A percentile compares a stretch with the other conserved stretches of the same genome.
Evolutionary conservation across 2,329 filamentous ascomycete species (phyloP).

Genomic region (Penicillium brasilianum): DNA sequence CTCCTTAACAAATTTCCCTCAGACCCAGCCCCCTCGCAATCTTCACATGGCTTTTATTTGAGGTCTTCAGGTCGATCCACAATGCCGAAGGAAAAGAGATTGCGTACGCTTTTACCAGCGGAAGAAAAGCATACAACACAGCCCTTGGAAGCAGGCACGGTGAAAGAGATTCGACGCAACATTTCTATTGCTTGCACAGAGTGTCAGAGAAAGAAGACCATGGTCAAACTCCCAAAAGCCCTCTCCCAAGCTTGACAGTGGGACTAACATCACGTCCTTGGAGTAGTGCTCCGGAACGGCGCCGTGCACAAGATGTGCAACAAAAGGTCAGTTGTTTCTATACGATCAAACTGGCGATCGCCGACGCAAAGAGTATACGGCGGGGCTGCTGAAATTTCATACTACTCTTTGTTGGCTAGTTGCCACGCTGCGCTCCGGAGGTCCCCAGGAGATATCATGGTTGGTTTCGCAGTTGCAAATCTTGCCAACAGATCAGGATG

Average conservation of each 20-base stretch:
- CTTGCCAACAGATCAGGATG: slow-evolving; percentile 13
- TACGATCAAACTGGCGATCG: neutral
- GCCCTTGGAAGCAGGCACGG: neutral
- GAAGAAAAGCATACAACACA: neutral
- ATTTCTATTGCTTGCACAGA: slow-evolving; percentile 2
- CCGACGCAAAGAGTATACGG: neutral
- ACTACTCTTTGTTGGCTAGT: slow-evolving; percentile 7
- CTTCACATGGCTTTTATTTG: neutral
- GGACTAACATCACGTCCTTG: neutral
- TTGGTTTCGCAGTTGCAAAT: slow-evolving; percentile 9
- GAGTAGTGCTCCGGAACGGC: neutral
- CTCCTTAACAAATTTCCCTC: neutral
- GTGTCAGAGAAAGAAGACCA: slow-evolving; percentile 6
- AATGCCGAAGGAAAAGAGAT: slow-evolving; percentile 1
- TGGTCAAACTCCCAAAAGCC: neutral
- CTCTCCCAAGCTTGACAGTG: neutral
- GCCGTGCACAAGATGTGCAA: neutral
- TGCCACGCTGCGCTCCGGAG: slow-evolving; percentile 13
- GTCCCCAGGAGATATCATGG: slow-evolving; percentile 10
- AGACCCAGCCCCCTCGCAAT: neutral
- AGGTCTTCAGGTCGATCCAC: neutral
- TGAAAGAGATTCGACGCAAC: neutral
- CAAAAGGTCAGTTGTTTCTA: neutral
- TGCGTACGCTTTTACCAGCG: neutral
- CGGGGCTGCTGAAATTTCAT: neutral